These are phyloP conservation scores for Phytophthora uliginosa DNA, from an alignment of 352 stramenopile genomes.

Conservation along the genomic window DNA sequence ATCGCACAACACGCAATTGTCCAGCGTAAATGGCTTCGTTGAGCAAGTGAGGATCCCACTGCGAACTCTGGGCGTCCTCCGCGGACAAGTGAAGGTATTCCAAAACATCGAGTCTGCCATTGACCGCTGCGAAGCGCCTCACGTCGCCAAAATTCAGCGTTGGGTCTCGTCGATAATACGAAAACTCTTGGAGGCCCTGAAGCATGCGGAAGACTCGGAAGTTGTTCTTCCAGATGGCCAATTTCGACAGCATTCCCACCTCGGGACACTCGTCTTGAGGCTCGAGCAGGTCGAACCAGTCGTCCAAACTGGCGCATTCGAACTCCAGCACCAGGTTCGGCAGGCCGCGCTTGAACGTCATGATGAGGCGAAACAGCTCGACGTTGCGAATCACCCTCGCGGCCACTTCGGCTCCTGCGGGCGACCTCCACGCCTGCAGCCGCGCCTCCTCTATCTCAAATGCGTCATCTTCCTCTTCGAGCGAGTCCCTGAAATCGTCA, in stretches of 20 bases:
- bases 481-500: background rate
- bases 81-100: slow-evolving; percentile 11
- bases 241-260: slow-evolving; percentile 17
- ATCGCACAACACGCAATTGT: slow-evolving; percentile 16
- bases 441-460: slow-evolving; percentile 4
- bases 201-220: slow-evolving; percentile 14
- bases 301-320: slow-evolving; percentile 2
- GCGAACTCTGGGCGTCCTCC: slow-evolving; percentile 4
- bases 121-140: slow-evolving; percentile 15
- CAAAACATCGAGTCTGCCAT: slow-evolving; percentile 12
- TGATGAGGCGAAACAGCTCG: slow-evolving; percentile 26
- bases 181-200: slow-evolving; percentile 8
- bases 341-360: slow-evolving; percentile 22
- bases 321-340: slow-evolving; percentile 22
- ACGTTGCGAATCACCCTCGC: slow-evolving; percentile 16
- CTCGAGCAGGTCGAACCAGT: slow-evolving; percentile 12
- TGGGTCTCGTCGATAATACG: slow-evolving; percentile 13
- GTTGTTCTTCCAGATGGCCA: slow-evolving; percentile 19
- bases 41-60: slow-evolving; percentile 19
- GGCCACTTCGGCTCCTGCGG: slow-evolving; percentile 9
- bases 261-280: slow-evolving; percentile 10
- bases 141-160: slow-evolving; percentile 18
- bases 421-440: slow-evolving; percentile 6
- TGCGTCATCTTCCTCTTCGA: background rate
- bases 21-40: slow-evolving; percentile 20